Evolutionary conservation across 768 basidiomycete genomes (phyloP), one percentile per base, ranked within the genome.

Genomic region (Ramaria sp.): DNA sequence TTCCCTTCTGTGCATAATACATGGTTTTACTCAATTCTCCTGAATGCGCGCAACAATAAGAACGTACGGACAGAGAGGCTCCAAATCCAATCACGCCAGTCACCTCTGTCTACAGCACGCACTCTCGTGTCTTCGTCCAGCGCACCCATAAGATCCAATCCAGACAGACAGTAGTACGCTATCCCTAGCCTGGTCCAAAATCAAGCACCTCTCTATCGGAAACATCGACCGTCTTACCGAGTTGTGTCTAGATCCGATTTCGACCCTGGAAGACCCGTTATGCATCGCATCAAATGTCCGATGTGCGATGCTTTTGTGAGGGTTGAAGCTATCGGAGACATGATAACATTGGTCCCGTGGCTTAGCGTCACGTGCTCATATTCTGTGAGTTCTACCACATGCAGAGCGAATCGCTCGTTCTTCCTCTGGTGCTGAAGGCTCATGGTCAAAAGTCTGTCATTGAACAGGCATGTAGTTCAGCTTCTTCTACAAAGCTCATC

Each of bases 41-140:
- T 32, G 15, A 38, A 8, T 48, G 27, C 32, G 9, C 16, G 56
- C 61, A 22, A 48, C 48, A 59, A 59, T 50, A 41, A 50, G 24
- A 32, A 67, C 73, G 59, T 37, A 85, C 88, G 68, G 41, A 75
- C 78, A 60, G 96, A 88, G 65, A 93, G 84, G 20, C 74, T 77
- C 90, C 94, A 99, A 47, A 98, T 78, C 94, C 94, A 97, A 52
- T 80, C 73, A 45, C 70, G 70, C 85, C 87, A 95, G 0, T 65
- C 65, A 39, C 77, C 66, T n/a, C 78, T 77, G 59, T 92, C 82
- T 15, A 64, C 60, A 6, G 71, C 64, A 8, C 64, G 74, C 1
- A 74, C 74, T 59, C 77, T 78, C 20, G 15, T 37, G 12, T 55
- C 18, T 3, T 59, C 59, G 5, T 74, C 63, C 1, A 85, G 58